phyloP scores from a whole-genome alignment of 345 rosid species.

The Orychophragmus violaceus region DNA sequence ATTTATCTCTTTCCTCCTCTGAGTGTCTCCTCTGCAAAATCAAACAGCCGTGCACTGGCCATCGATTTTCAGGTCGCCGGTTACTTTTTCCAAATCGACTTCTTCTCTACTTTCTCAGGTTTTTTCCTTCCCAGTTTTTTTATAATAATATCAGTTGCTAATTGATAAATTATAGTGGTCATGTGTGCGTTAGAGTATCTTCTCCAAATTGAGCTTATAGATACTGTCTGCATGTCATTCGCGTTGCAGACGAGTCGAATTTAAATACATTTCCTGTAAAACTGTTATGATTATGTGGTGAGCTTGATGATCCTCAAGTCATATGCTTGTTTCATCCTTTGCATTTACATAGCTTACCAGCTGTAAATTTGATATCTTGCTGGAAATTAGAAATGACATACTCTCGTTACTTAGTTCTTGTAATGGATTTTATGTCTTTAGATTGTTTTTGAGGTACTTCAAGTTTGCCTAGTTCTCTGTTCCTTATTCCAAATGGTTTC shows the following conservation, averaged over 20 bases:
- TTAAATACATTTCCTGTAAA: neutral
- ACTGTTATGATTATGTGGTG: neutral
- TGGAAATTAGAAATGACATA: neutral
- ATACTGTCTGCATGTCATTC: neutral
- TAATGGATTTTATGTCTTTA: neutral
- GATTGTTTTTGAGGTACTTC: neutral
- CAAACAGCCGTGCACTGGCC: neutral
- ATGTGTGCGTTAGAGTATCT: neutral
- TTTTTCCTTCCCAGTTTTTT: neutral
- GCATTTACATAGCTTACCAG: neutral
- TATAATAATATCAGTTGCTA: no score
- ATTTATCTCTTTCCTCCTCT: neutral
- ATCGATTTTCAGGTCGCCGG: neutral
- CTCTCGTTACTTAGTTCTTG: neutral
- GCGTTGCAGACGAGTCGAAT: neutral
- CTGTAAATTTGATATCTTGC: neutral
- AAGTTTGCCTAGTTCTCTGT: neutral
- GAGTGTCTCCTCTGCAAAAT: slow-evolving; percentile 11
- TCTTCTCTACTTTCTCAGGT: neutral
- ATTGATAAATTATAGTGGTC: neutral
- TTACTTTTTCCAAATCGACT: neutral
- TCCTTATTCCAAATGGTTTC: neutral
- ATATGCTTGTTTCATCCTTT: neutral
- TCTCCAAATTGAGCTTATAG: neutral
- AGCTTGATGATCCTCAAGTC: neutral